Evolutionary conservation across 2,329 filamentous ascomycete species (phyloP).

Genomic region (Cryphonectria nitschkei): DNA sequence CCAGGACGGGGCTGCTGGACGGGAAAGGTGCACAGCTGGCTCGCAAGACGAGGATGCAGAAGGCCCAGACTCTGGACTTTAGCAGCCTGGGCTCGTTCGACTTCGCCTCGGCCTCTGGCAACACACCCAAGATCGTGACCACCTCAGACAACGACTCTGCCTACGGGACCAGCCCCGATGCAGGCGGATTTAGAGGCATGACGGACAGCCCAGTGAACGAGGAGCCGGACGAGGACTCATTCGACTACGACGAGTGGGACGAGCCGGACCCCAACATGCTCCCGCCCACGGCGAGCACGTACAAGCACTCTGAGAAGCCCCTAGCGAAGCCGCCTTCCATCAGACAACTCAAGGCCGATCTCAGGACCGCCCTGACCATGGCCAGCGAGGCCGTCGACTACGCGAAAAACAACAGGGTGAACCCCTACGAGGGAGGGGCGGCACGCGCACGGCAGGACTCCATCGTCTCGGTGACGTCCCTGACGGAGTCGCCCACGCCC

Average conservation of each 20-base stretch:
- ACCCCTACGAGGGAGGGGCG: constrained; percentile 33
- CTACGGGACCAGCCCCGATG: constrained; percentile 63
- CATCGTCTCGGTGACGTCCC: constrained; percentile 27
- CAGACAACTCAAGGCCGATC: constrained; percentile 69
- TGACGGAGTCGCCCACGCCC: constrained; percentile 28
- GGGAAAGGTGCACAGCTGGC: constrained; percentile 88
- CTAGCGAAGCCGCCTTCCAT: constrained; percentile 84
- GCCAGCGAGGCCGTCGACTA: constrained; percentile 70
- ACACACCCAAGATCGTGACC: constrained; percentile 43
- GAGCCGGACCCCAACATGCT: constrained; percentile 77
- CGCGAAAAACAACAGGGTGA: constrained; percentile 41
- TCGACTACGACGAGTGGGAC: constrained; percentile 63
- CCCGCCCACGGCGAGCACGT: constrained; percentile 96
- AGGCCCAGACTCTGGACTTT: constrained; percentile 61
- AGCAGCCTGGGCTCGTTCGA: constrained; percentile 54
- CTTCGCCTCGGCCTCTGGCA: constrained; percentile 35
- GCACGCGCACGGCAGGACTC: constrained; percentile 33
- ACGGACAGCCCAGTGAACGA: constrained; percentile 47
- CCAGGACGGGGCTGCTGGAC: constrained; percentile 88
- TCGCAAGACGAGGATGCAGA: constrained; percentile 63
- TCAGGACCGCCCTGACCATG: constrained; percentile 70
- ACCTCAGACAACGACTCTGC: constrained; percentile 60
- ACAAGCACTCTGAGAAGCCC: constrained; percentile 81
- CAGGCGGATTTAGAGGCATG: constrained; percentile 42
- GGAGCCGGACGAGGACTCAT: constrained; percentile 47